Evolutionary conservation across 768 basidiomycete genomes (phyloP).

Genomic region (Panus rudis): DNA sequence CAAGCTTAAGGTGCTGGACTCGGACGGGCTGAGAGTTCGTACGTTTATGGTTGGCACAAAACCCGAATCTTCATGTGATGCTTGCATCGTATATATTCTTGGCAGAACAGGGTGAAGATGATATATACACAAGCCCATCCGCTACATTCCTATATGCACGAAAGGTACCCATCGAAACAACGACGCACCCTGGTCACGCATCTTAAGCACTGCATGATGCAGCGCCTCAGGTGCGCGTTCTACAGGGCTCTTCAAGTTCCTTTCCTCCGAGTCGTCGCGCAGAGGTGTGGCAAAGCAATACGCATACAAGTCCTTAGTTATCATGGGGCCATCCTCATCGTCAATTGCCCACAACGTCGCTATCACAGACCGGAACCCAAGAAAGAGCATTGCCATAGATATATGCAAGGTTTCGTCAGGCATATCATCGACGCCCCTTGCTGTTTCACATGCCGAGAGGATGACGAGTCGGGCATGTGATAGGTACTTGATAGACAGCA

Average conservation of each 20-base stretch:
- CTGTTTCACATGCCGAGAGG: conserved; percentile 42
- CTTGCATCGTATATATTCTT: too few relatives aligned
- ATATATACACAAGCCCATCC: too few relatives aligned
- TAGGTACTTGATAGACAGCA: conserved; percentile 13
- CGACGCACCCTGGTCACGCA: neutral
- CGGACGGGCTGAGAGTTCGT: too few relatives aligned
- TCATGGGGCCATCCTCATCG: conserved; percentile 29
- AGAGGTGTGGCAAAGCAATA: too few relatives aligned
- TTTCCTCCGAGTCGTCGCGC: too few relatives aligned
- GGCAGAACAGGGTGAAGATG: too few relatives aligned
- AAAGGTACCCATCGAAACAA: conserved; percentile 6
- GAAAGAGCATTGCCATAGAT: conserved; percentile 33
- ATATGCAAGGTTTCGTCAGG: conserved; percentile 33
- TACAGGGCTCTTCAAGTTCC: neutral
- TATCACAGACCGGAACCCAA: conserved; percentile 27
- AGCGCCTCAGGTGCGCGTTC: conserved; percentile 3
- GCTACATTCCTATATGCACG: conserved; percentile 8
- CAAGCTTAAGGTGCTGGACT: too few relatives aligned
- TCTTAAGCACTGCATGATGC: neutral
- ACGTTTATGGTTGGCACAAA: too few relatives aligned
- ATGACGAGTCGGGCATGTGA: conserved; percentile 28
- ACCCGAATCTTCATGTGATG: too few relatives aligned
- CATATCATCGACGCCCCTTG: conserved; percentile 25
- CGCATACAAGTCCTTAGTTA: conserved; percentile 28
- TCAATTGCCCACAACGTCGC: conserved; percentile 40